Base-by-base conservation (phyloP, 441 rosid genomes). In the Eutrema salsugineum region DNA sequence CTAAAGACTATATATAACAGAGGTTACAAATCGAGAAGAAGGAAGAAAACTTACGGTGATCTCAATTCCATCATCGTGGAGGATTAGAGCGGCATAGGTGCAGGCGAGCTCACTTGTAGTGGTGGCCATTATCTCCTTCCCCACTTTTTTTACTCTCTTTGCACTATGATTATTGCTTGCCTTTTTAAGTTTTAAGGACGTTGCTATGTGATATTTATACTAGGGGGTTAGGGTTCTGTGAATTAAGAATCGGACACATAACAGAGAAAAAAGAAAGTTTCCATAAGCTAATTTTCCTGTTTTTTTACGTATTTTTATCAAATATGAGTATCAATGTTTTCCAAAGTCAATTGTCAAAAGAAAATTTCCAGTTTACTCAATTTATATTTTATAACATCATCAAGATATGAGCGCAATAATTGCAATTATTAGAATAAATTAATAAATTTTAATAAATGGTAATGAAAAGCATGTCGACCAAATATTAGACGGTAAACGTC, bases 71-170 rank as follows among this genome's bases (percentile, higher is more conserved):
- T 86, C 87, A 19, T 83, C 87, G 58, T 57, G 58, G 50, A 87
- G 87, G 72, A 82, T 82, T 77, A 87, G 16, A 57, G 78, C 61
- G 19, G 88, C 88, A 72, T 83, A 88, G n/a, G 63, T 71, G 82
- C 93, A 88, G 56, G 90, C 88, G 11, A 78, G 50, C 71, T 88
- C 88, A 8, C 78, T 72, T 22, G 40, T 3, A 32, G 86, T 72
- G 28, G 40, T 3, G 36, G 86, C 66, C 91, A 84, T 83, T n/a
- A 24, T 46, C 22, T 19, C 1, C 32, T 4, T 4, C 6, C 10
- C 50, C 8, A n/a, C 16, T 28, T 28, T 28, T 28, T 28, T 7
- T 3, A 15, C 8, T 20, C 24, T 46, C 11, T 46, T 9, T 44
- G 49, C 49, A 33, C 38, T 33, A 33, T 33, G 8, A 7, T 33